Conservation (phyloP, 1,284 basidiomycete species). For the Athelia sp. region DNA sequence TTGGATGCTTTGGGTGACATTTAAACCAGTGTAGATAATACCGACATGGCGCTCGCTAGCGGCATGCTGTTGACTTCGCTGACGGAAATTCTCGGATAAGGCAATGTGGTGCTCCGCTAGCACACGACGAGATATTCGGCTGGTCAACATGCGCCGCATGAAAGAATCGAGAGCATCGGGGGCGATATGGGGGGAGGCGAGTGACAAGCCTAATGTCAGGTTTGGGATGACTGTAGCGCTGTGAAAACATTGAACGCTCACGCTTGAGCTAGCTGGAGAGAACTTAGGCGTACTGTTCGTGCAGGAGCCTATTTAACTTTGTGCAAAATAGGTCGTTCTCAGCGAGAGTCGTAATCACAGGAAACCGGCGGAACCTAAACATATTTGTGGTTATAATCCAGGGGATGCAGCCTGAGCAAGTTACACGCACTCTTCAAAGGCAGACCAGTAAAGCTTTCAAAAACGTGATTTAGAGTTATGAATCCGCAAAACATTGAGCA, state of each 20-base stretch:
- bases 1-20: slow-evolving; percentile 67
- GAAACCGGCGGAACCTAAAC: slow-evolving; percentile 70
- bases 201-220: slow-evolving; percentile 70
- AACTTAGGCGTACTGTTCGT: slow-evolving; percentile 62
- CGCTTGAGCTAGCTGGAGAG: not conserved
- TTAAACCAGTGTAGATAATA: slow-evolving; percentile 78
- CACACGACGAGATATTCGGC: slow-evolving; percentile 85
- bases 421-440: slow-evolving; percentile 67
- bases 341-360: slow-evolving; percentile 64
- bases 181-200: slow-evolving; percentile 73
- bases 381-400: too few relatives aligned
- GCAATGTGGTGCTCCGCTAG: slow-evolving; percentile 89
- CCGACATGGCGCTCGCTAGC: slow-evolving; percentile 66
- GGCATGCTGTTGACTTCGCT: slow-evolving; percentile 17
- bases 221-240: slow-evolving; percentile 76
- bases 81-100: slow-evolving; percentile 56
- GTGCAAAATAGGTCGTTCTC: slow-evolving; percentile 81
- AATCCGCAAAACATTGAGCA: not conserved
- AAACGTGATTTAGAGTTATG: not conserved
- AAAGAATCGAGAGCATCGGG: slow-evolving; percentile 82
- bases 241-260: not conserved
- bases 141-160: slow-evolving; percentile 88
- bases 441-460: slow-evolving; percentile 65
- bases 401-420: too few relatives aligned
- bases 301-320: slow-evolving; percentile 61